Conservation (phyloP, 495 filamentous ascomycete genomes). For the Sporormia fimetaria region DNA sequence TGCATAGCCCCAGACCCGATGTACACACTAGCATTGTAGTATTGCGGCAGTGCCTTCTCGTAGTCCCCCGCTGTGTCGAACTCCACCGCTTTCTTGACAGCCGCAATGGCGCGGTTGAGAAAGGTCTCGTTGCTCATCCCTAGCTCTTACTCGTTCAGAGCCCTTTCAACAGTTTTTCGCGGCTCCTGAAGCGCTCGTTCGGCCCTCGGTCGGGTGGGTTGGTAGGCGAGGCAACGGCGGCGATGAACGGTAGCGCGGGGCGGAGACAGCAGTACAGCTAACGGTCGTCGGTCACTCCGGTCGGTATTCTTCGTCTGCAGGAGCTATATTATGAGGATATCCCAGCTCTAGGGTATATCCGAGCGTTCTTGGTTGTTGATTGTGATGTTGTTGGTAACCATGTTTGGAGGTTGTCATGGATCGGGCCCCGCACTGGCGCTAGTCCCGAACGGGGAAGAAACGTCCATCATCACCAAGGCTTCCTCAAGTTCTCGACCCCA, state of each 20-base stretch:
- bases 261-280: too few relatives aligned
- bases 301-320: too few relatives aligned
- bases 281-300: too few relatives aligned
- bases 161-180: neutral
- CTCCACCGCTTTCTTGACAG: conserved; percentile 94
- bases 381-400: too few relatives aligned
- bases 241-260: too few relatives aligned
- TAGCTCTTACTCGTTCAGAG: conserved; percentile 2
- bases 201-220: neutral
- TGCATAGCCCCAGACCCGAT: conserved; percentile 2
- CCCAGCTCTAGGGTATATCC: too few relatives aligned
- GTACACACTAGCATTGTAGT: conserved; percentile 60
- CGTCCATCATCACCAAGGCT: conserved; percentile 1
- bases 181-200: neutral
- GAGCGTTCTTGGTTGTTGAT: too few relatives aligned
- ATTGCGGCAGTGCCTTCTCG: conserved; percentile 87
- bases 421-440: conserved; percentile 6
- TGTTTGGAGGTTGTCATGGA: neutral
- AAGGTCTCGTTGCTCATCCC: conserved; percentile 96
- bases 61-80: conserved; percentile 91
- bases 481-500: conserved; percentile 3
- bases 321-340: too few relatives aligned
- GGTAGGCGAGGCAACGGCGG: too few relatives aligned
- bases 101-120: conserved; percentile 84
- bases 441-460: conserved; percentile 3